phyloP scores from a whole-genome alignment of 2,329 filamentous ascomycete genomes.

The Setomelanomma holmii region DNA sequence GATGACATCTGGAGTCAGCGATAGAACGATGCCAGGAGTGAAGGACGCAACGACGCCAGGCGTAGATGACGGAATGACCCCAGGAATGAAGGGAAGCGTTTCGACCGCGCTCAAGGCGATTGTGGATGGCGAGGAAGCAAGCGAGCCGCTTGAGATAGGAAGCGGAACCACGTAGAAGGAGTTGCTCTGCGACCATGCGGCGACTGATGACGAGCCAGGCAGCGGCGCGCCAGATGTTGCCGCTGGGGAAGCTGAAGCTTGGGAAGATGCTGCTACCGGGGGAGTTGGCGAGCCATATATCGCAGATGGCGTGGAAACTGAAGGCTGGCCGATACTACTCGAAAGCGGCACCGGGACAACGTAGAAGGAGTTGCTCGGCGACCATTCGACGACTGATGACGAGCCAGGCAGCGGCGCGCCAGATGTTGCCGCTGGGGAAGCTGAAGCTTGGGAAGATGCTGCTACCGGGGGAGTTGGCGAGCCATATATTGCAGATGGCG shows the following conservation, averaged over 20 bases:
- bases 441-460: neutral
- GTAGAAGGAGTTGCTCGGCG: neutral
- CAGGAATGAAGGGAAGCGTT: neutral
- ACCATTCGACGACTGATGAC: neutral
- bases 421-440: neutral
- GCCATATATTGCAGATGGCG: neutral
- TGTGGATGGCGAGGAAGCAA: neutral
- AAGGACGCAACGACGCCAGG: conserved; percentile 1
- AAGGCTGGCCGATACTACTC: neutral
- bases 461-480: neutral
- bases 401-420: too few relatives aligned
- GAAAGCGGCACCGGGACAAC: neutral
- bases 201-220: neutral
- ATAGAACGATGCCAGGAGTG: conserved; percentile 1
- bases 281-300: neutral
- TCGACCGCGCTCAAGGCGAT: neutral
- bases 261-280: neutral
- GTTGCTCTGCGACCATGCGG: conserved; percentile 2
- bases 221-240: neutral
- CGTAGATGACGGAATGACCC: conserved; percentile 3
- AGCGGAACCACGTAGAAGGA: conserved; percentile 4
- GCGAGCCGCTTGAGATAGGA: neutral
- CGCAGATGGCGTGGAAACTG: neutral
- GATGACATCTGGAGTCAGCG: neutral
- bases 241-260: neutral